These are phyloP conservation scores for Boletus tylopilopsis DNA, from an alignment of 768 basidiomycete species.

Conservation along the genomic window DNA sequence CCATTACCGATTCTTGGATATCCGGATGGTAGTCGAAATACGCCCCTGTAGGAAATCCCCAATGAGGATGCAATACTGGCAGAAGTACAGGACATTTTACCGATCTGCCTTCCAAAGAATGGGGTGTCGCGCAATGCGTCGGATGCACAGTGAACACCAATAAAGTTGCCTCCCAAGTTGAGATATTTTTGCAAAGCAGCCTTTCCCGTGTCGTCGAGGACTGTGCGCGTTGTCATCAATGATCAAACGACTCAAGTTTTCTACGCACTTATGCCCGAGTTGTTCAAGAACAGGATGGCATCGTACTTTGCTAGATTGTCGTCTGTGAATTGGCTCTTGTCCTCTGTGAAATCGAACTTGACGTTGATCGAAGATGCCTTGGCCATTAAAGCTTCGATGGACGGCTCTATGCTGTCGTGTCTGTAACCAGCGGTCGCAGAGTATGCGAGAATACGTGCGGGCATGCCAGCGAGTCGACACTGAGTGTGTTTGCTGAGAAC, in stretches of 20 bases:
- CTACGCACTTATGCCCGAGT: conserved; percentile 59
- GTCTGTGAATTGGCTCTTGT: conserved; percentile 52
- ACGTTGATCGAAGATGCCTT: conserved; percentile 45
- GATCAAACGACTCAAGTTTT: not conserved
- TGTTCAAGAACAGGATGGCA: conserved; percentile 64
- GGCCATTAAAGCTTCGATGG: conserved; percentile 51
- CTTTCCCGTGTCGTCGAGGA: conserved; percentile 58
- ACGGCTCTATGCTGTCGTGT: conserved; percentile 75
- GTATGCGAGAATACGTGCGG: conserved; percentile 51
- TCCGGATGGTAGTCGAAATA: conserved; percentile 70
- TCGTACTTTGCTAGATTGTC: conserved; percentile 54
- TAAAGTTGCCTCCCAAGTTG: conserved; percentile 65
- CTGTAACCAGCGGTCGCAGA: conserved; percentile 59
- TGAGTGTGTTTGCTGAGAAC: too few relatives aligned
- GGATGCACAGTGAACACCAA: conserved; percentile 64
- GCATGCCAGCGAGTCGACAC: conserved; percentile 7
- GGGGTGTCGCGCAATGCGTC: conserved; percentile 56
- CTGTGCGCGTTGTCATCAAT: conserved; percentile 19
- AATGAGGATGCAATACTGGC: not conserved
- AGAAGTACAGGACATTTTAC: conserved; percentile 28
- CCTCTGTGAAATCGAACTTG: conserved; percentile 64
- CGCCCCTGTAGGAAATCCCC: conserved; percentile 39
- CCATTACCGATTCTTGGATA: conserved; percentile 56
- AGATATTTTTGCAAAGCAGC: conserved; percentile 62
- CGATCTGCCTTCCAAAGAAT: conserved; percentile 56